Percentiles rank a stretch among this genome's conserved stretches.
These are phyloP conservation scores for Mucuna pruriens DNA, from an alignment of 306 rosid species.

Conservation along the genomic window DNA sequence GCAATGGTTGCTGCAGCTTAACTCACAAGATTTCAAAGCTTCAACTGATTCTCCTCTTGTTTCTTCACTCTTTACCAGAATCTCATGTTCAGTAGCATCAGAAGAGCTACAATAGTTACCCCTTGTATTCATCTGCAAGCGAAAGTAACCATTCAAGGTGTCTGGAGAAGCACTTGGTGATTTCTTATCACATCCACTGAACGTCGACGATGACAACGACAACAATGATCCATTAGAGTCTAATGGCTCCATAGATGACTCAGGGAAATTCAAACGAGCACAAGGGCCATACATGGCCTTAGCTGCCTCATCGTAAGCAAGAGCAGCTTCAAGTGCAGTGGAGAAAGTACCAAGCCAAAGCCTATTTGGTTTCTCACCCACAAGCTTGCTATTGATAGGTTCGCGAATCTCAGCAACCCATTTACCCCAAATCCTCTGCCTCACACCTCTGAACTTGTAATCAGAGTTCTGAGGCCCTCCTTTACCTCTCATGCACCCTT, in stretches of 20 bases:
- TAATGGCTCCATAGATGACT: background rate
- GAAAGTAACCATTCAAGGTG: background rate
- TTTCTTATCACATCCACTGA: conserved; percentile 9
- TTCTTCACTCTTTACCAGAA: conserved; percentile 41
- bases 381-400: conserved; percentile 46
- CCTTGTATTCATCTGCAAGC: conserved; percentile 4
- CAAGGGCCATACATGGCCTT: conserved; percentile 73
- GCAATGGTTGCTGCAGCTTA: conserved; percentile 16
- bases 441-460: conserved; percentile 77
- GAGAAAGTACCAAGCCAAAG: conserved; percentile 95
- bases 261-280: conserved; percentile 77
- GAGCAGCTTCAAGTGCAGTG: conserved; percentile 82
- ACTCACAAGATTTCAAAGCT: conserved; percentile 18
- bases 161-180: conserved; percentile 20
- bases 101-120: conserved; percentile 9
- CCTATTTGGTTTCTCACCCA: conserved; percentile 49
- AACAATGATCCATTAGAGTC: conserved; percentile 32
- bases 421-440: conserved; percentile 95
- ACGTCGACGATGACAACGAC: no score
- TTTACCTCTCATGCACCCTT: conserved; percentile 92
- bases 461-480: conserved; percentile 92
- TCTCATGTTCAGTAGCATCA: conserved; percentile 26
- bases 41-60: conserved; percentile 34
- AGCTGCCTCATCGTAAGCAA: conserved; percentile 91
- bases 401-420: conserved; percentile 95